A percentile compares a stretch with the other conserved stretches of the same genome.
These are phyloP conservation scores for Botrytis aclada DNA, from an alignment of 2,329 filamentous ascomycete species.

Conservation along the genomic window DNA sequence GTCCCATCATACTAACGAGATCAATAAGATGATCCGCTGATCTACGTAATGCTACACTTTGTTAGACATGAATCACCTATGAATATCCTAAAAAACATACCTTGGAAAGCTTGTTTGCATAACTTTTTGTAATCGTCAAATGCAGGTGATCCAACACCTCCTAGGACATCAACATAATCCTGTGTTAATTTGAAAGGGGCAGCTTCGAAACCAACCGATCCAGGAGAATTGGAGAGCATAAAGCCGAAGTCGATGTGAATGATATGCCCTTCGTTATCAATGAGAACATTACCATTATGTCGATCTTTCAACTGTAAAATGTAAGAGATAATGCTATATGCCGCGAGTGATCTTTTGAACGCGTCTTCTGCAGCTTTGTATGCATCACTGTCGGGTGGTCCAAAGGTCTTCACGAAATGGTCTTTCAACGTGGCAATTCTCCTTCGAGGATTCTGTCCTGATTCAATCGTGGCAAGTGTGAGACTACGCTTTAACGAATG, in stretches of 20 bases:
- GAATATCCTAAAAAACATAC: constrained; percentile 42
- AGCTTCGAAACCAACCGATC: constrained; percentile 80
- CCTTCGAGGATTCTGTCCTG: constrained; percentile 68
- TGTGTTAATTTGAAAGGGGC: constrained; percentile 84
- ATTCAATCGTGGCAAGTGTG: constrained; percentile 70
- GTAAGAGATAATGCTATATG: constrained; percentile 83
- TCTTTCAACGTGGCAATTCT: constrained; percentile 78
- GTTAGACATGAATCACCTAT: neutral
- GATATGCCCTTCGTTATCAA: constrained; percentile 82
- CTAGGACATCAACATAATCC: constrained; percentile 81
- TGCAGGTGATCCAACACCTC: constrained; percentile 65
- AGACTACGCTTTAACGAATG: constrained; percentile 81
- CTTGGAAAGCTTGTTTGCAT: constrained; percentile 82
- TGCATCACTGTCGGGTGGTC: constrained; percentile 63
- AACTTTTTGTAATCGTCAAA: constrained; percentile 74
- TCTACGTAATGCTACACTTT: constrained; percentile 60
- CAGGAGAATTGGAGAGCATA: constrained; percentile 83
- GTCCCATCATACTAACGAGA: constrained; percentile 80
- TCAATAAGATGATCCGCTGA: constrained; percentile 80
- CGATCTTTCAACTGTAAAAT: constrained; percentile 81
- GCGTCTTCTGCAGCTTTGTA: constrained; percentile 72
- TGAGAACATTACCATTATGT: constrained; percentile 82
- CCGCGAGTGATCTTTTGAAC: constrained; percentile 77
- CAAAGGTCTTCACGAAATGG: constrained; percentile 79
- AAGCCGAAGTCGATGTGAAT: constrained; percentile 90